These are phyloP conservation scores for Neocallimastix lanati DNA, from an alignment of 192 early-diverging fungal genomes.

Conservation along the genomic window DNA sequence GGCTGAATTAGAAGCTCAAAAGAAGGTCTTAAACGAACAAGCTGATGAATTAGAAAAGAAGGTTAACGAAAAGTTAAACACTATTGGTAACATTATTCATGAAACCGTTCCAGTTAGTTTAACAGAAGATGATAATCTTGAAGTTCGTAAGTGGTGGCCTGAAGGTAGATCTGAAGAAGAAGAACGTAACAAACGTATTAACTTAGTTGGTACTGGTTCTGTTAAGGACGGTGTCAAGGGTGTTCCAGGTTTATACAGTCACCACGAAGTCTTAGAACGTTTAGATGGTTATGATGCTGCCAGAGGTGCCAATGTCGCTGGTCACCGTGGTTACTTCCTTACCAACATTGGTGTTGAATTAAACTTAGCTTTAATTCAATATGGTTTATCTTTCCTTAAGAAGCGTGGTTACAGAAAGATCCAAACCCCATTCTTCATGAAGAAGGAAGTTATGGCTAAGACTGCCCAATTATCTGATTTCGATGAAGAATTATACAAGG, in stretches of 20 bases:
- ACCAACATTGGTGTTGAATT: slow-evolving; percentile 87
- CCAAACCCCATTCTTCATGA: slow-evolving; percentile 97
- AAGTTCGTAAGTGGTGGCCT: slow-evolving; percentile 31
- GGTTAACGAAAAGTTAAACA: slow-evolving; percentile 38
- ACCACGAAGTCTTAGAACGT: slow-evolving; percentile 86
- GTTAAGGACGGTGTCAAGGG: slow-evolving; percentile 22
- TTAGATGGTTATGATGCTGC: slow-evolving; percentile 76
- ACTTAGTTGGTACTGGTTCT: slow-evolving; percentile 10
- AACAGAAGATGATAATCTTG: slow-evolving; percentile 50
- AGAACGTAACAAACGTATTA: slow-evolving; percentile 11
- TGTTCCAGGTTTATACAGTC: slow-evolving; percentile 32
- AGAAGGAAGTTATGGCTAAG: slow-evolving; percentile 88
- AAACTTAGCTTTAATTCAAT: slow-evolving; percentile 89
- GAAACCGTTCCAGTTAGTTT: slow-evolving; percentile 67
- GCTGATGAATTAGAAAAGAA: slow-evolving; percentile 44
- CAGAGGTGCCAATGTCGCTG: slow-evolving; percentile 84
- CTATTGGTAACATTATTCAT: slow-evolving; percentile 90
- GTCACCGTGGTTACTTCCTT: slow-evolving; percentile 98
- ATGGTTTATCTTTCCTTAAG: slow-evolving; percentile 81
- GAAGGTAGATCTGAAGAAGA: slow-evolving; percentile 16
- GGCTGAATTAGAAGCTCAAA: slow-evolving; percentile 48
- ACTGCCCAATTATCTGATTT: slow-evolving; percentile 95
- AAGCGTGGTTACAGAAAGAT: slow-evolving; percentile 72
- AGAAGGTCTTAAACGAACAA: slow-evolving; percentile 30
- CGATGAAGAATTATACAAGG: slow-evolving; percentile 96